These are phyloP conservation scores for Fagus crenata DNA, from an alignment of 306 rosid genomes.

Conservation along the genomic window DNA sequence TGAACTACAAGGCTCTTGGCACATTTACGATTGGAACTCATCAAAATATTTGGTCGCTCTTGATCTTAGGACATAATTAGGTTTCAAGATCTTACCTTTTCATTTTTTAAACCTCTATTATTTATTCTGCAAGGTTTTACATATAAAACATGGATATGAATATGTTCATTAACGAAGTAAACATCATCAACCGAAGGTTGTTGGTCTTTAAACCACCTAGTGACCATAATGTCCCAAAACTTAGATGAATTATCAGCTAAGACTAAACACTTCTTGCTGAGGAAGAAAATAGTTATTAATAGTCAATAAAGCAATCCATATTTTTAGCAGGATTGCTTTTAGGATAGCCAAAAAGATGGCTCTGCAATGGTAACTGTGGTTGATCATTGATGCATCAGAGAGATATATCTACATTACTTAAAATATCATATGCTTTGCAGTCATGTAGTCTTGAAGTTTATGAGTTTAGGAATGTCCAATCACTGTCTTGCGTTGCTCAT, in stretches of 20 bases:
- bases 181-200: background rate
- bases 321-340: background rate
- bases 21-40: background rate
- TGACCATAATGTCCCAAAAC: background rate
- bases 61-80: background rate
- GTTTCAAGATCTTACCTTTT: background rate
- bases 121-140: background rate
- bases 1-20: too few species aligned
- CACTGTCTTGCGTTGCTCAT: slow-evolving; percentile 2
- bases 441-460: background rate
- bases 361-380: too few species aligned
- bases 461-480: background rate
- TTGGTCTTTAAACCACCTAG: background rate
- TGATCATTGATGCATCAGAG: background rate
- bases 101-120: background rate
- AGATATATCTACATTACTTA: background rate
- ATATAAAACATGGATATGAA: background rate
- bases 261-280: background rate
- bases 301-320: background rate
- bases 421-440: background rate
- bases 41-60: background rate
- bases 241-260: background rate
- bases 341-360: background rate
- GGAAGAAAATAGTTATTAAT: background rate
- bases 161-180: background rate